phyloP scores from a whole-genome alignment of 2,329 filamentous ascomycete genomes.

The Graphiopsis chlorocephala region DNA sequence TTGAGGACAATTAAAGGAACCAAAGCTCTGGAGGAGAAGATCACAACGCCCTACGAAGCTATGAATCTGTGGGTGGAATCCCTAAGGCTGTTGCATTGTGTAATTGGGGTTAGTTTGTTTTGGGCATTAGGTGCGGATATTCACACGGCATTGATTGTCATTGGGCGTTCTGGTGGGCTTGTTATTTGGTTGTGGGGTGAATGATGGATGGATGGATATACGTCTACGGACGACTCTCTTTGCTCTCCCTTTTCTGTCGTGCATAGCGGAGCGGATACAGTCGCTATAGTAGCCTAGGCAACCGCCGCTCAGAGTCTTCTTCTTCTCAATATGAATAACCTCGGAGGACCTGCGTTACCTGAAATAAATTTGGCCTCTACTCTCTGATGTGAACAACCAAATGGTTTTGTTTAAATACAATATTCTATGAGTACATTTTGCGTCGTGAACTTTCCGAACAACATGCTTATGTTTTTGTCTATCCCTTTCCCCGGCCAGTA shows the following conservation, averaged over 20 bases:
- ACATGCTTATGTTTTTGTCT: conserved; percentile 1
- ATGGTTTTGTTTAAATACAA: background rate
- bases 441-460: background rate
- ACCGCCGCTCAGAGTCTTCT: background rate
- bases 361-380: background rate
- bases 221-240: background rate
- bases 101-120: background rate
- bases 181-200: background rate
- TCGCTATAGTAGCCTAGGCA: background rate
- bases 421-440: background rate
- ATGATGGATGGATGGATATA: background rate
- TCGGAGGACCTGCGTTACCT: background rate
- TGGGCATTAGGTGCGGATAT: background rate
- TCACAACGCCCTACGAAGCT: background rate
- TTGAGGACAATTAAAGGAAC: conserved; percentile 33
- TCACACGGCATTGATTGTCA: background rate
- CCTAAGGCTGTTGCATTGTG: background rate
- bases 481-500: background rate
- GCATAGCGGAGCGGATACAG: background rate
- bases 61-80: background rate
- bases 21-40: background rate
- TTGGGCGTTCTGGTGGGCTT: background rate
- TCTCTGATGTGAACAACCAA: background rate
- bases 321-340: background rate
- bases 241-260: background rate